Evolutionary conservation across 179 eudicot genomes (phyloP).

Genomic region (Drosera spatulata): DNA sequence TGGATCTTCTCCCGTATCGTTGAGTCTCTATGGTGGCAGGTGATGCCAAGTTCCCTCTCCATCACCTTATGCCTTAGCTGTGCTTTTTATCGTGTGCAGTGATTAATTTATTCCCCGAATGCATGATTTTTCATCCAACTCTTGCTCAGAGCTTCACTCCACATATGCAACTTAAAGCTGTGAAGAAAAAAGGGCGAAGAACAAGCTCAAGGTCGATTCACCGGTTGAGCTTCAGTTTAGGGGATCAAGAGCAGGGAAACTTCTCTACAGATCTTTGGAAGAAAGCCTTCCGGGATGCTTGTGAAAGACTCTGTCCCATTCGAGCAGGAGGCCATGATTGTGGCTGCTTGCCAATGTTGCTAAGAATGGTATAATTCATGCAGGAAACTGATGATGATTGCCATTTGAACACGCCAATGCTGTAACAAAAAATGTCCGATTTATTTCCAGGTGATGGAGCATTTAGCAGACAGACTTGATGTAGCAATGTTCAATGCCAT

Average conservation of each 20-base stretch:
- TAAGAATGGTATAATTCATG: slow-evolving; percentile 43
- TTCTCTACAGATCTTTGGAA: slow-evolving; percentile 78
- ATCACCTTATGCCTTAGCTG: not conserved
- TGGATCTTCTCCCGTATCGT: slow-evolving; percentile 77
- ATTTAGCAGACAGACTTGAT: slow-evolving; percentile 70
- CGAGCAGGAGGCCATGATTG: slow-evolving; percentile 87
- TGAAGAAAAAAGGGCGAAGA: slow-evolving; percentile 39
- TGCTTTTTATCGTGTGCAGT: not conserved
- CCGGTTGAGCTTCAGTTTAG: slow-evolving; percentile 39
- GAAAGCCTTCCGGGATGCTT: slow-evolving; percentile 80
- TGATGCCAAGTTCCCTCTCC: slow-evolving; percentile 8
- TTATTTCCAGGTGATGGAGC: slow-evolving; percentile 70
- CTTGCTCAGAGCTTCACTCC: slow-evolving; percentile 65
- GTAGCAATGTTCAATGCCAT: slow-evolving; percentile 95
- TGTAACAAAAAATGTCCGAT: not conserved
- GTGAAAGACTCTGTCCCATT: slow-evolving; percentile 84
- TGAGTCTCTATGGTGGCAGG: slow-evolving; percentile 99
- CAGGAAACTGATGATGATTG: too few relatives aligned
- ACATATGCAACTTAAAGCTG: slow-evolving; percentile 69
- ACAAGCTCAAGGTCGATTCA: slow-evolving; percentile 34
- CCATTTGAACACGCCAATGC: not conserved
- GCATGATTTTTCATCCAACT: not conserved
- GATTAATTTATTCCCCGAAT: not conserved
- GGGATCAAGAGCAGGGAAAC: slow-evolving; percentile 75
- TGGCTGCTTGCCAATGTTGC: slow-evolving; percentile 72